Conservation (phyloP, 805 yeast genomes). For the Danielozyma ontarioensis region DNA sequence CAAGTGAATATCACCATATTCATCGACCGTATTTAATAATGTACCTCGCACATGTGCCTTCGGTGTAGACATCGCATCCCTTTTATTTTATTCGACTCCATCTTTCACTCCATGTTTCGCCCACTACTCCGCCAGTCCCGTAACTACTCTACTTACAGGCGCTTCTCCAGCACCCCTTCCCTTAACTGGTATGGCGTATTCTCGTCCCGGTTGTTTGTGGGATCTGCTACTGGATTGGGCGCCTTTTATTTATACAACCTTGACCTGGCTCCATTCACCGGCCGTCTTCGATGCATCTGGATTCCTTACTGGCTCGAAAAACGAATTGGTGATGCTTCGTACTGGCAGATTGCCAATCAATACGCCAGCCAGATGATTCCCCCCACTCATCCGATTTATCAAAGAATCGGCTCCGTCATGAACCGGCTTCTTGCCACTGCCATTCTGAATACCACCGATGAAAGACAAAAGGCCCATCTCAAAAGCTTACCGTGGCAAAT, state of each 20-base stretch:
- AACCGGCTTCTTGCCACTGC: constrained; percentile 58
- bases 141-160: constrained; percentile 16
- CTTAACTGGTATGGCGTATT: background rate
- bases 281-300: constrained; percentile 67
- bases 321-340: constrained; percentile 58
- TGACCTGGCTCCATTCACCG: constrained; percentile 78
- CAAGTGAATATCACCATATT: no score
- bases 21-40: no score
- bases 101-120: no score
- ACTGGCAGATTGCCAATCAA: constrained; percentile 53
- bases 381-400: constrained; percentile 52
- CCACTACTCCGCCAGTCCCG: no score
- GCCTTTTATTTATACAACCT: constrained; percentile 35
- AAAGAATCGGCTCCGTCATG: constrained; percentile 59
- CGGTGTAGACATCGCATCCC: no score
- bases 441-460: constrained; percentile 24
- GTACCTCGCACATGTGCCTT: no score
- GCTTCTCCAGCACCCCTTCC: constrained; percentile 7
- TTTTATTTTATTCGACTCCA: no score
- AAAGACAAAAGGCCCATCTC: constrained; percentile 30
- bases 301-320: constrained; percentile 61
- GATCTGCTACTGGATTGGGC: constrained; percentile 7
- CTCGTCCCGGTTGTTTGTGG: background rate
- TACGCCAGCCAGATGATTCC: constrained; percentile 55
- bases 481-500: constrained; percentile 64